A percentile compares a stretch with the other conserved stretches of the same genome.
These are phyloP conservation scores for Capronia americana DNA, from an alignment of 2,329 filamentous ascomycete genomes.

Conservation along the genomic window DNA sequence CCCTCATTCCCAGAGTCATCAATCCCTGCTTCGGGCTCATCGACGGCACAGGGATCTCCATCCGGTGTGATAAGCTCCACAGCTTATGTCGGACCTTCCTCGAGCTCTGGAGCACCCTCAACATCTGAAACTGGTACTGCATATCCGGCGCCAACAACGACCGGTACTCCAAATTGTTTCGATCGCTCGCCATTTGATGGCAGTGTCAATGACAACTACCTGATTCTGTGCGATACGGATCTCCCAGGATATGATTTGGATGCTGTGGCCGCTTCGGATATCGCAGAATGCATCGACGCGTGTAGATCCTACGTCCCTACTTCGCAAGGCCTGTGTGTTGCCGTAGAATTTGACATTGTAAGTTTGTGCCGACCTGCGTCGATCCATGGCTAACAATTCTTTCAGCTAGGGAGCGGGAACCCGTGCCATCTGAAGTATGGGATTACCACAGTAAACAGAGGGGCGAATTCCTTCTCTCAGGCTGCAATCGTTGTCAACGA, in stretches of 20 bases:
- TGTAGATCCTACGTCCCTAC: constrained; percentile 29
- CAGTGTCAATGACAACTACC: constrained; percentile 31
- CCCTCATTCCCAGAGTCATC: not conserved
- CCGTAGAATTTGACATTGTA: constrained; percentile 34
- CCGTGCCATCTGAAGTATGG: constrained; percentile 32
- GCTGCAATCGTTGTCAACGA: constrained; percentile 32
- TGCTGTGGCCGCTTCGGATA: constrained; percentile 23
- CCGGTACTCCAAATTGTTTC: constrained; percentile 32
- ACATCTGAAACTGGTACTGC: constrained; percentile 2
- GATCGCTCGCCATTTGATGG: constrained; percentile 33
- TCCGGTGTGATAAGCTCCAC: not conserved
- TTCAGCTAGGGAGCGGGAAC: constrained; percentile 25
- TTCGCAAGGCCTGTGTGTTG: constrained; percentile 28
- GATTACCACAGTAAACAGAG: constrained; percentile 25
- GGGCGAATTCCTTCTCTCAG: constrained; percentile 29
- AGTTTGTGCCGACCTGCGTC: not conserved
- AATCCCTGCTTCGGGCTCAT: not conserved
- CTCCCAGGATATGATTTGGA: constrained; percentile 31
- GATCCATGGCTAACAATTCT: not conserved
- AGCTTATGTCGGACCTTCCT: not conserved
- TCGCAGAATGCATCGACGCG: constrained; percentile 32
- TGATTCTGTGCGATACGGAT: constrained; percentile 33
- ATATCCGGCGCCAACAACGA: constrained; percentile 30
- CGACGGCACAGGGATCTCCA: not conserved
- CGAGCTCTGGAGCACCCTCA: constrained; percentile 5